Evolutionary conservation across 2,329 filamentous ascomycete genomes (phyloP), one percentile per base, ranked within the genome.

Genomic region (Xylaria sp.): DNA sequence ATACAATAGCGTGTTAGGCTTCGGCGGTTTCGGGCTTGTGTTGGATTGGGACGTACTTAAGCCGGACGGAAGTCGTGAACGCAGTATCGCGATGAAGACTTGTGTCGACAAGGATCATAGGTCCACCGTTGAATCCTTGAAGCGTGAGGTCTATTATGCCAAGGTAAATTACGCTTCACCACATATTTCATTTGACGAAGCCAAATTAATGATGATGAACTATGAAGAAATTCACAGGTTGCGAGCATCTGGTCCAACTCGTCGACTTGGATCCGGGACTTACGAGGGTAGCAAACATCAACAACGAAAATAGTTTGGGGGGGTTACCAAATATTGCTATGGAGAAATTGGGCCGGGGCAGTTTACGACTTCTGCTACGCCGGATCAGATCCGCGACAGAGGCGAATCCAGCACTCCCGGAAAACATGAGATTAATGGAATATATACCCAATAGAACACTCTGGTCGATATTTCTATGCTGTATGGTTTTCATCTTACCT

Each of bases 381-480:
- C 52, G 48, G 5, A 13, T 67, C 2, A 1, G 0, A 0, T 2
- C 7, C 0, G 9, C 46, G 25, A 9, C 0, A 18, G 3, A 20
- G 0, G 0, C 1, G 8, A 67, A 67, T 36, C 0, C 1, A 5
- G 3, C 0, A 6, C 1, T 53, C 4, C 25, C 34, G 2, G 4
- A 5, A 12, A 1, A 43, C 0, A 1, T 2, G 2, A 52, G 59
- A n/a, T 30, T 20, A 5, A 34, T 70, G 13, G 50, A 65, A 58
- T 66, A 68, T 13, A 68, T 70, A 25, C 68, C 68, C 9, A 60
- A 43, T 8, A 60, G 55, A 48, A n/a, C 20, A 5, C 52, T 70
- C 6, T 70, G 68, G 68, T 12, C 30, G 2, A 67, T 70, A 25
- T 70, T 70, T 56, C 28, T 67, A 23, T 68, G 65, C 45, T 41